These are phyloP conservation scores for Phytopythium helicoides DNA, from an alignment of 352 stramenopile species.

Conservation along the genomic window DNA sequence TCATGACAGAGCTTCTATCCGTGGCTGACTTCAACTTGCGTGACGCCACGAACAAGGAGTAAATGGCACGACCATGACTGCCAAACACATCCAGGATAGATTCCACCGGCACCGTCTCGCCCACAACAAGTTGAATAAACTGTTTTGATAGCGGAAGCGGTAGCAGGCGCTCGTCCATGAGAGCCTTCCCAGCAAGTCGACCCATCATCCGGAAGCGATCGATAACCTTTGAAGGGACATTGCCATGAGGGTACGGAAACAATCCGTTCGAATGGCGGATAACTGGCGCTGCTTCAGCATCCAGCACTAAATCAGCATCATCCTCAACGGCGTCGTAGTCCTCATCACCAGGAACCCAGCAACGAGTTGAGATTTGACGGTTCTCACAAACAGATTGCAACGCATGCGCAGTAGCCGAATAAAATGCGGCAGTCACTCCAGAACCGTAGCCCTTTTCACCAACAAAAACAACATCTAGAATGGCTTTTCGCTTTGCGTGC, in stretches of 20 bases:
- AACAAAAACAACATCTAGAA: constrained; percentile 83
- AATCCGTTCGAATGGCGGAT: constrained; percentile 80
- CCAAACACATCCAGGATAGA: constrained; percentile 61
- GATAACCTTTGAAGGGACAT: constrained; percentile 28
- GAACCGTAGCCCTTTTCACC: constrained; percentile 85
- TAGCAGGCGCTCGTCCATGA: constrained; percentile 81
- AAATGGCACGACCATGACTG: constrained; percentile 58
- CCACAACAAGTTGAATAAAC: constrained; percentile 77
- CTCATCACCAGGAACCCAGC: constrained; percentile 63
- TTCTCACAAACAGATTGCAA: constrained; percentile 61
- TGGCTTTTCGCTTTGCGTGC: constrained; percentile 78
- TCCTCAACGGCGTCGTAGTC: constrained; percentile 20
- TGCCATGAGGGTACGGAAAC: constrained; percentile 63
- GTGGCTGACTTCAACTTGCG: constrained; percentile 17
- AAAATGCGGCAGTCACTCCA: constrained; percentile 82
- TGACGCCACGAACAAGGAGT: constrained; percentile 48
- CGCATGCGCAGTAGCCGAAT: constrained; percentile 70
- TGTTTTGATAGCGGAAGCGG: constrained; percentile 68
- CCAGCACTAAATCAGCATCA: constrained; percentile 8
- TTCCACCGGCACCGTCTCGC: constrained; percentile 51
- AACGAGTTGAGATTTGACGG: constrained; percentile 22
- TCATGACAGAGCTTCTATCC: constrained; percentile 24
- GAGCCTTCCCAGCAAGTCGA: constrained; percentile 71
- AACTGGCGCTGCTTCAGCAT: constrained; percentile 29
- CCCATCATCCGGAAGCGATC: constrained; percentile 84